Evolutionary conservation across 2,329 filamentous ascomycete species (phyloP).

Genomic region (Orbilia oligospora): DNA sequence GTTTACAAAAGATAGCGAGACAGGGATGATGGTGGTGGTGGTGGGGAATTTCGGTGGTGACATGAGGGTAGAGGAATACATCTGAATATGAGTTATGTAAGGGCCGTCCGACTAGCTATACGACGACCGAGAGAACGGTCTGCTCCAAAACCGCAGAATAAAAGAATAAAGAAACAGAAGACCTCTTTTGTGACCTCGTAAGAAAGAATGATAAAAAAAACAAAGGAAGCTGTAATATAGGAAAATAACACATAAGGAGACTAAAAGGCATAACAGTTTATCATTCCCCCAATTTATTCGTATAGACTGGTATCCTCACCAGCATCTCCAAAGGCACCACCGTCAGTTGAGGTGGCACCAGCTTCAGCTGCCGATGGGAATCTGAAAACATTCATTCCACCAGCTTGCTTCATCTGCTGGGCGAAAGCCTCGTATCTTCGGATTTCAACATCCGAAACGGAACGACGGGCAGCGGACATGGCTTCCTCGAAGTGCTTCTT

Average conservation of each 20-base stretch:
- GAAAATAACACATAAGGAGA: constrained; percentile 34
- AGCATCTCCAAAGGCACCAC: constrained; percentile 80
- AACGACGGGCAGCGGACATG: constrained; percentile 93
- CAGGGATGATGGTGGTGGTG: constrained; percentile 8
- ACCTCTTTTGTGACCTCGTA: constrained; percentile 61
- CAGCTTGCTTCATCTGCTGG: constrained; percentile 98
- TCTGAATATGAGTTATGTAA: constrained; percentile 16
- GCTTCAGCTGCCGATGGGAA: constrained; percentile 80
- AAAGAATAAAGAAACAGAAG: constrained; percentile 61
- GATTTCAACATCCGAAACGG: constrained; percentile 96
- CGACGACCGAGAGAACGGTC: neutral
- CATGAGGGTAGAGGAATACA: constrained; percentile 30
- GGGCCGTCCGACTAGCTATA: neutral
- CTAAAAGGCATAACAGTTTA: constrained; percentile 5
- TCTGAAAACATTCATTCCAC: constrained; percentile 96
- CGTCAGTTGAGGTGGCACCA: constrained; percentile 69
- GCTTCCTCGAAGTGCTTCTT: constrained; percentile 98
- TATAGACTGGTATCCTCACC: constrained; percentile 98
- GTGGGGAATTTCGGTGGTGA: constrained; percentile 16
- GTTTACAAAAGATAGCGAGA: constrained; percentile 18
- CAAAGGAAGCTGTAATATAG: constrained; percentile 57
- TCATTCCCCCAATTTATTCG: constrained; percentile 74
- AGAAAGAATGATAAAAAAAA: constrained; percentile 53
- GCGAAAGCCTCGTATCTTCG: constrained; percentile 98
- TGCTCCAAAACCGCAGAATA: constrained; percentile 21